Evolutionary conservation across 208 protist genomes (phyloP), one percentile per base, ranked within the genome.

Genomic region (Wallacemonas sp.): DNA sequence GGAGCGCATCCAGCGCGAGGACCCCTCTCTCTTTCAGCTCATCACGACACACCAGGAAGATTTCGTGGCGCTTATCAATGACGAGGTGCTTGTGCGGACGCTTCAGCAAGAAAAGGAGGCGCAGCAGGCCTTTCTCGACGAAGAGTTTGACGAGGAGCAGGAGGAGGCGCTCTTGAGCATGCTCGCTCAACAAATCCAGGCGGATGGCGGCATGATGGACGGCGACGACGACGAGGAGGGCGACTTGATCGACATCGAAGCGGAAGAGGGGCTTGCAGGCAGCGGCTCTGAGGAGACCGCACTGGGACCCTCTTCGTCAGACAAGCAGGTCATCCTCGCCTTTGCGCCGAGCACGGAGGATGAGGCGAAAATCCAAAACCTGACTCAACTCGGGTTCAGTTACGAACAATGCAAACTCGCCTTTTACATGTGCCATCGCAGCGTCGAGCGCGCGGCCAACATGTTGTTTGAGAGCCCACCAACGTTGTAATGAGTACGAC

Each of bases 381-480:
- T 96, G 14, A 80, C 82, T 60, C 84, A 94, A 70, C 72, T 96
- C 9, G 90, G 90, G 1, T 96, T 96, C 44, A 82, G 76, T 11
- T 89, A 88, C 60, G 78, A 93, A 21, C 87, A 92, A 65, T 90
- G 85, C 65, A 93, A 92, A 58, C 38, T 87, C 12, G 87, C 90
- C 8, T 96, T 94, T 49, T 96, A 93, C 65, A 76, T 73, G 57
- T 83, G 83, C 61, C 81, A 81, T 47, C 83, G 90, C 41, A 92
- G 87, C 62, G 63, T 96, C 6, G 87, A 96, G 21, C 75, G 90
- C 12, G 87, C 90, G 14, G 88, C 90, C 12, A 93, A 96, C 65
- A 70, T 92, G 70, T 65, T 96, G 23, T 96, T 96, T 78, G 90
- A 96, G 69, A 76, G 80, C 23, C 86, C 90, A n/a, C 90, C 90